These are phyloP conservation scores for Tolypocladium ophioglossoides DNA, from an alignment of 2,329 filamentous ascomycete genomes.

Conservation along the genomic window DNA sequence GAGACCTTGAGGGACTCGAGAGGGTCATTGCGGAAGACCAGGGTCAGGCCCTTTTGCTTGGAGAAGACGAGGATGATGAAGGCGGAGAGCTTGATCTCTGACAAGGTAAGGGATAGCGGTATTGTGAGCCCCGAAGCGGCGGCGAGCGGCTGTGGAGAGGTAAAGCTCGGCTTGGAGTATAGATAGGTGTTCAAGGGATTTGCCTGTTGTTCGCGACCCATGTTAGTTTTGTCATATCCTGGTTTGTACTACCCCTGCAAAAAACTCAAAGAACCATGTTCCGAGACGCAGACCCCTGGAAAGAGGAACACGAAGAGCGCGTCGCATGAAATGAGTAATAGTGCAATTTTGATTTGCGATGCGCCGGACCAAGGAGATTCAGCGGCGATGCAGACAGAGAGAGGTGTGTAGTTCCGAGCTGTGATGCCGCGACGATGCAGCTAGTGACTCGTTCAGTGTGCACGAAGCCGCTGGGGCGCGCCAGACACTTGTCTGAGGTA, in stretches of 20 bases:
- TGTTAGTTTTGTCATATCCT: constrained; percentile 32
- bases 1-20: constrained; percentile 97
- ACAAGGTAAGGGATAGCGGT: constrained; percentile 92
- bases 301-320: not conserved
- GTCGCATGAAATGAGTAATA: constrained; percentile 1
- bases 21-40: constrained; percentile 96
- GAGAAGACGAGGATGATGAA: constrained; percentile 98
- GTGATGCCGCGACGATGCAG: not conserved
- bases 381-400: not conserved
- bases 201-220: constrained; percentile 45
- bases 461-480: not conserved
- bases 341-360: not conserved
- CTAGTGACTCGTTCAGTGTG: not conserved
- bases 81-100: constrained; percentile 88
- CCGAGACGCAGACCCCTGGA: not conserved
- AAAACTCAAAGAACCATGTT: not conserved
- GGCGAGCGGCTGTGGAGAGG: constrained; percentile 83
- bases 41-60: constrained; percentile 88
- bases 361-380: not conserved
- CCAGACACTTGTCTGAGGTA: not conserved
- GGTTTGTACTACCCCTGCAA: not conserved
- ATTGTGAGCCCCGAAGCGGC: constrained; percentile 90
- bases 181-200: constrained; percentile 96
- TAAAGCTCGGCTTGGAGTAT: constrained; percentile 81
- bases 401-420: not conserved